Percentiles rank a stretch among this genome's conserved stretches.
Conservation (phyloP, 2,329 filamentous ascomycete species). For the Aspergillus aculeatus region DNA sequence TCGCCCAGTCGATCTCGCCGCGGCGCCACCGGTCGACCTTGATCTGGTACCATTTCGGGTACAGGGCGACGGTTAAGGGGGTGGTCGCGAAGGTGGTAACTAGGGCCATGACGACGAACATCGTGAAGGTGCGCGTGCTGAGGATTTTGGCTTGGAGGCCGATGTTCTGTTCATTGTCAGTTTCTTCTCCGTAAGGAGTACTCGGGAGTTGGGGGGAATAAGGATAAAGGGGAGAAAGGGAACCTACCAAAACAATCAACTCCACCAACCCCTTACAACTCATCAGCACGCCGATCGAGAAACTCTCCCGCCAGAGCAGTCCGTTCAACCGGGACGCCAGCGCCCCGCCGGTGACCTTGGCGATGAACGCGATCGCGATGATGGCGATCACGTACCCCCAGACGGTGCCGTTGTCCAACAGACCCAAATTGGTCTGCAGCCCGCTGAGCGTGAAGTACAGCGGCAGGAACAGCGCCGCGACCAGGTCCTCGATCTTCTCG, state of each 20-base stretch:
- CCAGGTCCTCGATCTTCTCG: conserved; percentile 91
- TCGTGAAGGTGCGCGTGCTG: conserved; percentile 79
- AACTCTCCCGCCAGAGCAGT: conserved; percentile 84
- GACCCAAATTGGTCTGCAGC: conserved; percentile 79
- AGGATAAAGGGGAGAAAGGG: neutral
- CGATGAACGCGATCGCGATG: conserved; percentile 75
- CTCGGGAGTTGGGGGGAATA: neutral
- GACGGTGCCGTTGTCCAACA: conserved; percentile 75
- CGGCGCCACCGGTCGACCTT: conserved; percentile 73
- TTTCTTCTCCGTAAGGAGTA: neutral
- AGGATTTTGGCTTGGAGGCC: conserved; percentile 80
- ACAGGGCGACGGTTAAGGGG: conserved; percentile 69
- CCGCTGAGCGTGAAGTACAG: conserved; percentile 94
- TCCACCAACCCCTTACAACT: conserved; percentile 95
- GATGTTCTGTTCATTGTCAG: conserved; percentile 58
- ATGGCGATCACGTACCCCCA: conserved; percentile 91
- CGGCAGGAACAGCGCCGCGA: conserved; percentile 78
- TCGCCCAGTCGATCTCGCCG: conserved; percentile 87
- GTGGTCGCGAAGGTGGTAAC: conserved; percentile 83
- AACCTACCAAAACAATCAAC: conserved; percentile 80
- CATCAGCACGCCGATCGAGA: conserved; percentile 87
- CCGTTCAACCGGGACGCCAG: conserved; percentile 73
- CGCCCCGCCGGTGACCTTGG: conserved; percentile 80
- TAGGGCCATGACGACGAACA: conserved; percentile 92
- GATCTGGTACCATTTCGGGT: conserved; percentile 73